Percentiles rank a stretch among this genome's conserved stretches.
These are phyloP conservation scores for Diaporthe vaccinii DNA, from an alignment of 2,329 filamentous ascomycete genomes.

Conservation along the genomic window DNA sequence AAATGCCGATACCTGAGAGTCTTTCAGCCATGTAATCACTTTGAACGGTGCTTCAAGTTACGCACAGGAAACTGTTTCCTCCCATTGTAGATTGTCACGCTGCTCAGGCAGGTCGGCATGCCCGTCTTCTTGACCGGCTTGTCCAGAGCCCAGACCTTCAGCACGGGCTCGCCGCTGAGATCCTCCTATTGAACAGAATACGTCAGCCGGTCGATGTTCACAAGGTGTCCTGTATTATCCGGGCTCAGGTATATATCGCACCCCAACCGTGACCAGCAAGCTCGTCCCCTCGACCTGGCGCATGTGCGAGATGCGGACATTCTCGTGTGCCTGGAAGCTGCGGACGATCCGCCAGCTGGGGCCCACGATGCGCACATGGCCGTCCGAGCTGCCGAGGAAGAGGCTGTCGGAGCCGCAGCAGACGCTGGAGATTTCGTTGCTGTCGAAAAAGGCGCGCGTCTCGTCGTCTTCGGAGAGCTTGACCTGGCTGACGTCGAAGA, in stretches of 20 bases:
- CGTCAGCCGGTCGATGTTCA: constrained; percentile 46
- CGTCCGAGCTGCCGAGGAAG: constrained; percentile 89
- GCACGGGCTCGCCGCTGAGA: constrained; percentile 84
- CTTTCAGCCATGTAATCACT: neutral
- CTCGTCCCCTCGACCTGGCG: constrained; percentile 91
- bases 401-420: constrained; percentile 90
- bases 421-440: constrained; percentile 85
- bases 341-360: constrained; percentile 88
- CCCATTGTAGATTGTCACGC: constrained; percentile 87
- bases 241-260: constrained; percentile 46
- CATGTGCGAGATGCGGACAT: constrained; percentile 87
- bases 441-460: constrained; percentile 82
- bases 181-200: constrained; percentile 74
- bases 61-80: constrained; percentile 85
- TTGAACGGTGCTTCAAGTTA: neutral
- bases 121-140: constrained; percentile 95
- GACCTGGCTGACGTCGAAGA: constrained; percentile 95
- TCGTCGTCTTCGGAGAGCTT: constrained; percentile 81
- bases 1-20: constrained; percentile 82
- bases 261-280: constrained; percentile 84
- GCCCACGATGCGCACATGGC: constrained; percentile 88
- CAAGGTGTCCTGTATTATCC: too few species aligned
- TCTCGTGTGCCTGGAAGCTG: constrained; percentile 88
- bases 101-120: constrained; percentile 88
- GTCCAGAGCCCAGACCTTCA: constrained; percentile 98